These are phyloP conservation scores for Neofusicoccum laricinum DNA, from an alignment of 2,329 filamentous ascomycete species.

Conservation along the genomic window DNA sequence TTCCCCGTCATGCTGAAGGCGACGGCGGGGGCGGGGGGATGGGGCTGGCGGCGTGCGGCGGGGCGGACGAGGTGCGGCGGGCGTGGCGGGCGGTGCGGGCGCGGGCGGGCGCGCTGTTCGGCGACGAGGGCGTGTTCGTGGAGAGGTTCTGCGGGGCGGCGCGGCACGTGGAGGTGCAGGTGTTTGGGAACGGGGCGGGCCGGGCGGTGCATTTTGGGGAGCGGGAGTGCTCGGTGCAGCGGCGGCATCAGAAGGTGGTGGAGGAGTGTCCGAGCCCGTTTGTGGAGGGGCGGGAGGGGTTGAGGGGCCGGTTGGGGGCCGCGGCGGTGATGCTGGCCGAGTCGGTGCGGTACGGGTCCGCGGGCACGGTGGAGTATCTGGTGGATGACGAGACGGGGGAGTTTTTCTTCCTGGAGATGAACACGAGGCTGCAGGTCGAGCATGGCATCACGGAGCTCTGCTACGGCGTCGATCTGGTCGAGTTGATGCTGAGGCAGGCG, in stretches of 20 bases:
- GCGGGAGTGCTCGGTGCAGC: constrained; percentile 82
- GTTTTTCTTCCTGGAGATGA: constrained; percentile 68
- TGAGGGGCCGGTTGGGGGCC: constrained; percentile 61
- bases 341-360: constrained; percentile 69
- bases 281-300: constrained; percentile 48
- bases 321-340: constrained; percentile 67
- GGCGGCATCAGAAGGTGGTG: constrained; percentile 85
- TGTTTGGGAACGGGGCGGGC: constrained; percentile 80
- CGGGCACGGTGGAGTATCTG: constrained; percentile 87
- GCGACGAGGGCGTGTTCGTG: constrained; percentile 79
- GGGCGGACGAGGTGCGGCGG: constrained; percentile 64
- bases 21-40: constrained; percentile 65
- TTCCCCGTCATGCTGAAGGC: constrained; percentile 65
- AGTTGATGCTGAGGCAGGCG: constrained; percentile 56
- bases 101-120: constrained; percentile 75
- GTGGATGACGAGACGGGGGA: constrained; percentile 75
- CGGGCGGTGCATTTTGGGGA: constrained; percentile 82
- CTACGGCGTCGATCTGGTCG: constrained; percentile 53
- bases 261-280: constrained; percentile 84
- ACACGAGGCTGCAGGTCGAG: constrained; percentile 58
- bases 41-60: constrained; percentile 74
- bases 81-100: constrained; percentile 69
- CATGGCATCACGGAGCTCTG: constrained; percentile 58
- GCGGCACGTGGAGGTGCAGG: constrained; percentile 84
- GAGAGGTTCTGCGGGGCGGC: constrained; percentile 78